Evolutionary conservation across 345 rosid genomes (phyloP), one percentile per base, ranked within the genome.

Genomic region (Lenwebbia sp.): DNA sequence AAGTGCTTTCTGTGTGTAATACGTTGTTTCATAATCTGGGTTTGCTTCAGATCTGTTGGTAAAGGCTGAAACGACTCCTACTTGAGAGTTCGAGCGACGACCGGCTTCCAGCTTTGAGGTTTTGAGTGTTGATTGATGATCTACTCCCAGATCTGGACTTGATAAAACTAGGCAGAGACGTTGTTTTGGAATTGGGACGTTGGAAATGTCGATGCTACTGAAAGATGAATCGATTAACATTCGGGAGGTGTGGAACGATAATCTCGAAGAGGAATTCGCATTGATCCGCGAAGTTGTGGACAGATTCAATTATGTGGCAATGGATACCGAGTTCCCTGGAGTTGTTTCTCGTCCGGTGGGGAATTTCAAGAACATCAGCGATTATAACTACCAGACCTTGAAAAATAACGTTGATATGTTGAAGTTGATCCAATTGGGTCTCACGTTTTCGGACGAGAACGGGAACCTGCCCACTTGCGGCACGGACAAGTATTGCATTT

Each of bases 291-390:
- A 93, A 70, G 92, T 96, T 84, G 96, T 96, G 47, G 99, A 95
- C 57, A 86, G 82, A 40, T 94, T 30, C 88, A 91, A 85, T 75
- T 93, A 91, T 83, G 90, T 96, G 0, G 98, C 98, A 0, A 96
- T 96, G 98, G 98, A 96, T 90, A 94, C 98, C 4, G 98, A 96
- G 94, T 96, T 96, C 89, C 99, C 99, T 0, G 99, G 99, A 14
- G 99, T 96, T 1, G 99, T 96, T 56, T 84, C 91, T 44, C 96
- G 97, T 3, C 99, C 99, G 0, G 94, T 96, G 1, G 97, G 95
- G 40, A 90, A 90, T 85, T 96, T 95, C 60, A 96, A 95, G 94
- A 90, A 93, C 85, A 95, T 95, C n/a, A 95, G 87, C 50, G 99
- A 96, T 26, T 94, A 90, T 40, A 95, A 96, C 89, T 96, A 96